A percentile compares a stretch with the other conserved stretches of the same genome.
Evolutionary conservation across 768 basidiomycete species (phyloP).

Genomic region (Pleurotus djamor): DNA sequence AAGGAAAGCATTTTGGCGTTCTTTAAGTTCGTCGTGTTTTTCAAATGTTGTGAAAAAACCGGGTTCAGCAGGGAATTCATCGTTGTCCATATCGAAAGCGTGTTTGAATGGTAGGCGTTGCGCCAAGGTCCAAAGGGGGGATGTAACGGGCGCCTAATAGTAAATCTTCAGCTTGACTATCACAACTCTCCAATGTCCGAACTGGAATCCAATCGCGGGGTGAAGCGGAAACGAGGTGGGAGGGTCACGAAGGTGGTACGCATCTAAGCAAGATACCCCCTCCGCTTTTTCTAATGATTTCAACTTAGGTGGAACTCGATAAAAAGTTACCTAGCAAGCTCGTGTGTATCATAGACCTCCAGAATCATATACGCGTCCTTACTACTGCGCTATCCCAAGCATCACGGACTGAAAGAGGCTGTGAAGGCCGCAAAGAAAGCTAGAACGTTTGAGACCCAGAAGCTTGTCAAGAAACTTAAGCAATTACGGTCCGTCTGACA

Average conservation of each 20-base stretch:
- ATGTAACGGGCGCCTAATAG: no score
- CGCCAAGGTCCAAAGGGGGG: no score
- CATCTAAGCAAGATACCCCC: not conserved
- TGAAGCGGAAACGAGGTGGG: conserved; percentile 9
- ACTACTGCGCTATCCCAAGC: conserved; percentile 37
- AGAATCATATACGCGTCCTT: not conserved
- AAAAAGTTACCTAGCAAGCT: conserved; percentile 52
- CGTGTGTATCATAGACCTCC: conserved; percentile 30
- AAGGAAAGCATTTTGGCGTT: conserved; percentile 50
- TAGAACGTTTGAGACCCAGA: conserved; percentile 77
- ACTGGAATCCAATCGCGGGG: conserved; percentile 14
- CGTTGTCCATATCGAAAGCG: conserved; percentile 13
- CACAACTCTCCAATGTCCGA: conserved; percentile 2
- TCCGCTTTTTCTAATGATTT: not conserved
- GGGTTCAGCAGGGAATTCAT: conserved; percentile 38
- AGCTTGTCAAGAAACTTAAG: conserved; percentile 81
- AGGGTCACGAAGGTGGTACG: not conserved
- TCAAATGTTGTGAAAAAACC: conserved; percentile 58
- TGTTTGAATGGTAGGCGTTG: no score
- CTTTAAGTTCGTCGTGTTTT: conserved; percentile 55
- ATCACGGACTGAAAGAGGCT: conserved; percentile 71
- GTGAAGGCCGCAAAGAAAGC: conserved; percentile 80
- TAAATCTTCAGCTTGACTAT: not conserved
- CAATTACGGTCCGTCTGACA: conserved; percentile 48
- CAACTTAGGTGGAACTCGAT: conserved; percentile 33